Evolutionary conservation across 225 moss, liverwort and hornwort genomes (phyloP).

Genomic region (Sphagnum contortum): DNA sequence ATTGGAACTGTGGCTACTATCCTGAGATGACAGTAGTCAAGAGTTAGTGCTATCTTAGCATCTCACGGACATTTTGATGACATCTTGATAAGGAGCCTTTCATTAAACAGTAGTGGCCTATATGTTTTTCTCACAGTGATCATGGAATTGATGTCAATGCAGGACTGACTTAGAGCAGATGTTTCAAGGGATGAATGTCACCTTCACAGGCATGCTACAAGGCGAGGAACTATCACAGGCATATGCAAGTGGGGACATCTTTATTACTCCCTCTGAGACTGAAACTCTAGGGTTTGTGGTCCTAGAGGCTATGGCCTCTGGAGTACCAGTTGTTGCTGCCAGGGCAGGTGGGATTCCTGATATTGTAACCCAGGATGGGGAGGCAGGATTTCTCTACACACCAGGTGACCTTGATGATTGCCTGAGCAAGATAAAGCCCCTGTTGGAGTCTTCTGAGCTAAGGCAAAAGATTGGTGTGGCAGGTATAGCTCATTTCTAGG

Average conservation of each 20-base stretch:
- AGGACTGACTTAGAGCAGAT: slow-evolving; percentile 65
- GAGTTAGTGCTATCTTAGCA: too few species aligned
- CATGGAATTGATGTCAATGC: slow-evolving; percentile 4
- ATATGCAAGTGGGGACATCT: slow-evolving; percentile 90
- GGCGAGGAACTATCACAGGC: slow-evolving; percentile 87
- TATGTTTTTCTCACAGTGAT: slow-evolving; percentile 2
- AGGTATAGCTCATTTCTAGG: slow-evolving; percentile 13
- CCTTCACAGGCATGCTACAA: slow-evolving; percentile 90
- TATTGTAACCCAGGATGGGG: slow-evolving; percentile 82
- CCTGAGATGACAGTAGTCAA: too few species aligned
- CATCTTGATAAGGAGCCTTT: too few species aligned
- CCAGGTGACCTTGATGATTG: slow-evolving; percentile 90
- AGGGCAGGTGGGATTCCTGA: slow-evolving; percentile 96
- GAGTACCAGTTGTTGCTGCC: slow-evolving; percentile 83
- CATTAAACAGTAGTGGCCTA: neutral
- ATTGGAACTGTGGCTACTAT: too few species aligned
- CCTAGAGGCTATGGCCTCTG: slow-evolving; percentile 97
- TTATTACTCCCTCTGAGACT: slow-evolving; percentile 90
- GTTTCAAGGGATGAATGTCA: slow-evolving; percentile 67
- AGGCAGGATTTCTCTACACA: slow-evolving; percentile 67
- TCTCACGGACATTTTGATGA: too few species aligned
- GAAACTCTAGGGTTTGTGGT: slow-evolving; percentile 98
- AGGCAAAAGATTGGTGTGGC: slow-evolving; percentile 57
- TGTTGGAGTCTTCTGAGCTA: slow-evolving; percentile 52
- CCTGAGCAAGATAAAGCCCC: slow-evolving; percentile 50